These are phyloP conservation scores for Cyclotella atomus DNA, from an alignment of 108 stramenopile species.

Conservation along the genomic window DNA sequence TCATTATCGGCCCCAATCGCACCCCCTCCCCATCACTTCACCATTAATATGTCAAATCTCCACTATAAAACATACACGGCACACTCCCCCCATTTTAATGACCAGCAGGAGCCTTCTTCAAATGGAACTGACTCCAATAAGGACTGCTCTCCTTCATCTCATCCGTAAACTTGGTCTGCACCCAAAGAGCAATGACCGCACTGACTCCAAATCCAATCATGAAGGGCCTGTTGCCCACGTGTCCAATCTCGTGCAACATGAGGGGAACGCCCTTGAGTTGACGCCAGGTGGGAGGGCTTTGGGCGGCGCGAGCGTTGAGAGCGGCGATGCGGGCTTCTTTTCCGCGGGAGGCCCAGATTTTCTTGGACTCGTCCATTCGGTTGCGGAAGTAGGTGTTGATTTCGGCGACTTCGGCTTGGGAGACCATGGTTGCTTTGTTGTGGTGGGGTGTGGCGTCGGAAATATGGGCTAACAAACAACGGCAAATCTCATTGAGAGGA, in stretches of 20 bases:
- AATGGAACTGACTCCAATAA: constrained; percentile 50
- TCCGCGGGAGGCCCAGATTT: constrained; percentile 73
- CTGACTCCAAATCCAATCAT: constrained; percentile 69
- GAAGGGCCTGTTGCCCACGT: constrained; percentile 81
- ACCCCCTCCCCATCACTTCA: no score
- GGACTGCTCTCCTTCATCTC: constrained; percentile 53
- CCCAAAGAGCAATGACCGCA: constrained; percentile 25
- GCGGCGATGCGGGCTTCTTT: constrained; percentile 69
- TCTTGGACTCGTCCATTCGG: constrained; percentile 76
- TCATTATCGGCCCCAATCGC: no score
- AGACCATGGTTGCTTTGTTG: constrained; percentile 35
- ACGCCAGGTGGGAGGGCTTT: constrained; percentile 74
- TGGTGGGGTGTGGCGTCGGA: neutral
- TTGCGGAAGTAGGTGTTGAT: constrained; percentile 68
- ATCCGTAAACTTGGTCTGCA: constrained; percentile 53
- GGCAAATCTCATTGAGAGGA: no score
- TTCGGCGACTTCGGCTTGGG: constrained; percentile 50
- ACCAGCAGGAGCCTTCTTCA: constrained; percentile 7
- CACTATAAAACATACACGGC: no score
- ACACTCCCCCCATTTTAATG: neutral
- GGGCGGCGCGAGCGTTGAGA: constrained; percentile 49
- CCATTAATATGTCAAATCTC: no score
- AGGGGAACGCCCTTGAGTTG: constrained; percentile 79
- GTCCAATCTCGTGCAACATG: constrained; percentile 74
- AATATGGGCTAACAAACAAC: neutral